Base-by-base conservation (phyloP, 768 basidiomycete genomes). In the Mycena latifolia region DNA sequence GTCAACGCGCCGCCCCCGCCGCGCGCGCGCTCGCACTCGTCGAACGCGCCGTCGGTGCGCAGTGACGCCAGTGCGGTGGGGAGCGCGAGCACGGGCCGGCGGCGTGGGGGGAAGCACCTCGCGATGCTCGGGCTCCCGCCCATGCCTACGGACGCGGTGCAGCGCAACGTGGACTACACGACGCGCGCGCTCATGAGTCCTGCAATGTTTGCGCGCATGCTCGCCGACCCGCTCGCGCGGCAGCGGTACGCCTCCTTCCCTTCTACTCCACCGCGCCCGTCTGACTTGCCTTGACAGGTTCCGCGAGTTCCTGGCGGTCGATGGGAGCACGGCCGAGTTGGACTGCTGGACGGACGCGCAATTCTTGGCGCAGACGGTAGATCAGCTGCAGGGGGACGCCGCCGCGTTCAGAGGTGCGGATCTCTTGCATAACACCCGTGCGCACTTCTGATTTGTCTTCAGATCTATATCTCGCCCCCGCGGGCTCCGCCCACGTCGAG, bases 181-280 rank as follows among this genome's bases (percentile, higher is more conserved):
- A 28, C 60, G 51, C 64, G 52, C 8, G 68, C 68, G 45, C 54
- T 69, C 47, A 63, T 66, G 68, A 69, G 64, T 52, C 64, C 64
- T 20, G 61, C 51, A 27, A 59, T 60, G 56, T 66, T 69, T 31
- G 53, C 50, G 35, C 20, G 22, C 5, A 69, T 69, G 68, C 57
- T 69, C 15, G 18, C 12, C 7, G 68, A 69, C 6, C 61, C 68
- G 22, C 53, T 66, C 12, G 60, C 68, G 20, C 65, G 68, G 25
- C 63, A 66, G 10, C 28, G 68, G 59, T 66, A 33, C 41, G 60
- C 31, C 11, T 33, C n/a, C n/a, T 62, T 18, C 29, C 29, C 18
- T 39, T 55, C 35, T 1, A 5, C 20, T 2, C 3, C 14, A 20
- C 25, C n/a, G n/a, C 24, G 3, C 46, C 14, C 18, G 28, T 43